Percentiles rank a stretch among this genome's conserved stretches.
Evolutionary conservation across 192 early-diverging fungal species (phyloP).

Genomic region (Gryganskiella cystojenkinii): DNA sequence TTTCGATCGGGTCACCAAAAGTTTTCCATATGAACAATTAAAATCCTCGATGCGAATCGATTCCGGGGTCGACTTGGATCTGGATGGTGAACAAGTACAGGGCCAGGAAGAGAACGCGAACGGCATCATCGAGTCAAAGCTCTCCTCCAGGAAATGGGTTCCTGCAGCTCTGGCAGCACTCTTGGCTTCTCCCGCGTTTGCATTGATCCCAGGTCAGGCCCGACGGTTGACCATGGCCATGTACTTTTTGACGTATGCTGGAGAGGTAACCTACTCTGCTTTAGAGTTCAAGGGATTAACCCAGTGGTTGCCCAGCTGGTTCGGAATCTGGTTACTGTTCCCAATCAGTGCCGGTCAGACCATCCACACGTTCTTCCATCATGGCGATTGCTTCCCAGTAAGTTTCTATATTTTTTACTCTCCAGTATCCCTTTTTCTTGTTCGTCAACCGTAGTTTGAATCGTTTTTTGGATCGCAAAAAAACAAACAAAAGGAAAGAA

Average conservation of each 20-base stretch:
- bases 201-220: conserved; percentile 14
- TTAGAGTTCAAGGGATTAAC: conserved; percentile 6
- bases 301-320: conserved; percentile 27
- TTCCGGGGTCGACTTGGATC: neutral
- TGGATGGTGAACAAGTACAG: neutral
- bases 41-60: neutral
- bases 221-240: conserved; percentile 26
- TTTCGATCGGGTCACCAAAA: neutral
- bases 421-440: neutral
- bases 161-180: conserved; percentile 12
- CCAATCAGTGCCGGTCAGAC: conserved; percentile 8
- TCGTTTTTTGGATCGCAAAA: neutral
- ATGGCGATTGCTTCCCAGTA: conserved; percentile 31
- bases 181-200: conserved; percentile 24
- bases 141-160: conserved; percentile 5
- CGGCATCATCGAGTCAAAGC: neutral
- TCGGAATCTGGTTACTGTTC: conserved; percentile 31
- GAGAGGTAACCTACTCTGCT: conserved; percentile 9
- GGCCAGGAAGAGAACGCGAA: neutral
- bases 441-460: neutral
- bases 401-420: neutral
- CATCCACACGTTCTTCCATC: conserved; percentile 22
- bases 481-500: too few species aligned
- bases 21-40: neutral
- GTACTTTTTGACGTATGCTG: conserved; percentile 36